Percentiles rank a stretch among this genome's conserved stretches.
Evolutionary conservation across 2,329 filamentous ascomycete genomes (phyloP).

Genomic region (Ascochyta koolunga): DNA sequence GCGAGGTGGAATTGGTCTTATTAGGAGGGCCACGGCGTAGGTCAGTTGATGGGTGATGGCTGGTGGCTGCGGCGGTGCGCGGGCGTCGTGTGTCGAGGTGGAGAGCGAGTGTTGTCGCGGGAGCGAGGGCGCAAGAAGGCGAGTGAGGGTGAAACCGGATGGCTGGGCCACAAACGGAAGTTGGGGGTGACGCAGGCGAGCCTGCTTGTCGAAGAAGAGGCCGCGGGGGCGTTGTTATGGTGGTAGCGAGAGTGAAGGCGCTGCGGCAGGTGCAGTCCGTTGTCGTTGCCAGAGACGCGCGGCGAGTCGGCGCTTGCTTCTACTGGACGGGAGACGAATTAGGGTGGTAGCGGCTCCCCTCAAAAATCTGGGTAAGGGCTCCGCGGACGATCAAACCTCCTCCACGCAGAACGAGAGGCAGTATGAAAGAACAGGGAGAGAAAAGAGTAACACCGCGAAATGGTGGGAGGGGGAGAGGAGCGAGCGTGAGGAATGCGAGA

Average conservation of each 20-base stretch:
- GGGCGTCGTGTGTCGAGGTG: slow-evolving; percentile 4
- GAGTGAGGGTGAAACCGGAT: slow-evolving; percentile 8
- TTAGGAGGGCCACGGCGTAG: slow-evolving; percentile 20
- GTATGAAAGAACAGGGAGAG: slow-evolving; percentile 27
- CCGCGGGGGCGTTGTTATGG: slow-evolving; percentile 22
- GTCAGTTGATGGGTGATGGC: slow-evolving; percentile 5
- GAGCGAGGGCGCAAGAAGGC: slow-evolving; percentile 11
- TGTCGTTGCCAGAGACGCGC: slow-evolving; percentile 43
- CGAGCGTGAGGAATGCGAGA: slow-evolving; percentile 39
- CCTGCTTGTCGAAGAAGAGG: slow-evolving; percentile 11
- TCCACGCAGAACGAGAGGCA: slow-evolving; percentile 42
- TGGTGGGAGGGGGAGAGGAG: slow-evolving; percentile 35
- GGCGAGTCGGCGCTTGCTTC: slow-evolving; percentile 38
- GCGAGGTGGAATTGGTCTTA: slow-evolving; percentile 30
- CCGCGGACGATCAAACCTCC: slow-evolving; percentile 21
- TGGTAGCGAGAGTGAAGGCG: slow-evolving; percentile 39
- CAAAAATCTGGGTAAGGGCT: slow-evolving; percentile 16
- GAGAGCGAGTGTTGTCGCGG: slow-evolving; percentile 17
- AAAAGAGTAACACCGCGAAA: slow-evolving; percentile 19
- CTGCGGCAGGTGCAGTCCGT: slow-evolving; percentile 31
- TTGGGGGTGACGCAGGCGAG: slow-evolving; percentile 1
- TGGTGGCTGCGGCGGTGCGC: slow-evolving; percentile 4
- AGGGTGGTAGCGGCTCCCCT: slow-evolving; percentile 35
- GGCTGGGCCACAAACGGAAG: slow-evolving; percentile 1
- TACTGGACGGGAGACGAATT: slow-evolving; percentile 19